phyloP scores from a whole-genome alignment of 2,329 filamentous ascomycete species.

The Fusarium sterilihyphosum region DNA sequence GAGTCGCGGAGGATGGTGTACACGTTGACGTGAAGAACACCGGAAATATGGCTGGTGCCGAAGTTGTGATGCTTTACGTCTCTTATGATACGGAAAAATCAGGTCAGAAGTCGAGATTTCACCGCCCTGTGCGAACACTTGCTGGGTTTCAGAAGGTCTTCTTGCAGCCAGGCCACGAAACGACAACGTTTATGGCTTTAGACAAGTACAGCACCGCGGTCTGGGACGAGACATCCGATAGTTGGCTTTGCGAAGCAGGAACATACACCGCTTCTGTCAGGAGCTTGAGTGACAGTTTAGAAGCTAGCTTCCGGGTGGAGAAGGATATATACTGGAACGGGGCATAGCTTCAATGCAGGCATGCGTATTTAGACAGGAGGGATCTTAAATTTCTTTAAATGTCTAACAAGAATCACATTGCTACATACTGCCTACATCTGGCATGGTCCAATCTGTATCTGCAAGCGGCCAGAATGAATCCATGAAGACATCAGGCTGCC shows the following conservation, averaged over 20 bases:
- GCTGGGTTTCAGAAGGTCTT: slow-evolving; percentile 1
- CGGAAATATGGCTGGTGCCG: background rate
- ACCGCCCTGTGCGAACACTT: background rate
- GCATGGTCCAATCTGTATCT: background rate
- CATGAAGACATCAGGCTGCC: slow-evolving; percentile 25
- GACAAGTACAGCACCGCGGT: slow-evolving; percentile 10
- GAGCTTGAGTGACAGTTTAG: background rate
- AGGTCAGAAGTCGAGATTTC: slow-evolving; percentile 6
- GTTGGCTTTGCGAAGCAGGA: slow-evolving; percentile 7
- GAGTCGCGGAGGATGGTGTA: background rate
- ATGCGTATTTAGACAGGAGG: background rate
- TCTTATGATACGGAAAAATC: background rate
- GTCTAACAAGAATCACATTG: rapidly evolving
- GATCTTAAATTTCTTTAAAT: rapidly evolving
- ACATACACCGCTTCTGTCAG: slow-evolving; percentile 4
- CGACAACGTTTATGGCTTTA: background rate
- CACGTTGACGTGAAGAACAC: slow-evolving; percentile 1
- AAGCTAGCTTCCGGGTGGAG: background rate
- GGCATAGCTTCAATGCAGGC: background rate
- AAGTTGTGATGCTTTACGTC: slow-evolving; percentile 20
- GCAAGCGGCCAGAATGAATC: slow-evolving; percentile 21
- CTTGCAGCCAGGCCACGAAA: background rate
- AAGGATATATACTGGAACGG: slow-evolving; percentile 12
- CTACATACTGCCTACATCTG: background rate
- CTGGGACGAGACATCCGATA: slow-evolving; percentile 6